Conservation (phyloP, 2,329 filamentous ascomycete genomes). For the Fusarium sp. region DNA sequence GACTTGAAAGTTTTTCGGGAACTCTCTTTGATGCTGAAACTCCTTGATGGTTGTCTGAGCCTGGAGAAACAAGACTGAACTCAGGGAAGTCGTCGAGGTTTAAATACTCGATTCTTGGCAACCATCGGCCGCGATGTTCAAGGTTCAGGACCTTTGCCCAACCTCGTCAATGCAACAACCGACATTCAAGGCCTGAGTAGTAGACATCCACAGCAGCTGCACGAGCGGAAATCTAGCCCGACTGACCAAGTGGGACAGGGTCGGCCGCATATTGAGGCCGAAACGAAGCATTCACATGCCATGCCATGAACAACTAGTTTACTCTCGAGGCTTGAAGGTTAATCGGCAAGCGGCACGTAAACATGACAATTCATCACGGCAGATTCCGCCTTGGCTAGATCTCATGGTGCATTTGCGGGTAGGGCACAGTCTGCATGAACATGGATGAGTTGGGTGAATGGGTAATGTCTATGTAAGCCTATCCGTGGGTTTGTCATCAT, state of each 20-base stretch:
- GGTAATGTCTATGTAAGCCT: conserved; percentile 11
- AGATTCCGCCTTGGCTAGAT: background rate
- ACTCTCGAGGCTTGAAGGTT: background rate
- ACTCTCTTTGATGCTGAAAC: conserved; percentile 1
- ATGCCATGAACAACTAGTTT: background rate
- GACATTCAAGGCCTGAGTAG: background rate
- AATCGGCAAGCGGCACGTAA: background rate
- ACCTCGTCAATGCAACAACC: background rate
- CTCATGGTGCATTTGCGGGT: background rate
- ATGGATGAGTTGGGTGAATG: background rate
- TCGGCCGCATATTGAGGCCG: background rate
- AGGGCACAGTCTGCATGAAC: background rate
- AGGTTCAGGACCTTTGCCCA: background rate
- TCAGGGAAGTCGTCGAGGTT: background rate
- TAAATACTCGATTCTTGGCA: conserved; percentile 17
- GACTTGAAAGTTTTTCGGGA: background rate
- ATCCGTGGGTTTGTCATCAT: conserved; percentile 28
- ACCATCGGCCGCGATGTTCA: background rate
- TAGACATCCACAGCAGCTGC: background rate
- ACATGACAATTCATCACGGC: background rate
- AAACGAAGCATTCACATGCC: background rate
- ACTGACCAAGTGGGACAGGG: conserved; percentile 5
- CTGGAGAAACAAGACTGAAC: background rate
- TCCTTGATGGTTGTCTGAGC: conserved; percentile 15
- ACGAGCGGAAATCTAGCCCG: conserved; percentile 9